Evolutionary conservation across 2,329 filamentous ascomycete species (phyloP).

Genomic region (Cladosporium sphaerospermum): DNA sequence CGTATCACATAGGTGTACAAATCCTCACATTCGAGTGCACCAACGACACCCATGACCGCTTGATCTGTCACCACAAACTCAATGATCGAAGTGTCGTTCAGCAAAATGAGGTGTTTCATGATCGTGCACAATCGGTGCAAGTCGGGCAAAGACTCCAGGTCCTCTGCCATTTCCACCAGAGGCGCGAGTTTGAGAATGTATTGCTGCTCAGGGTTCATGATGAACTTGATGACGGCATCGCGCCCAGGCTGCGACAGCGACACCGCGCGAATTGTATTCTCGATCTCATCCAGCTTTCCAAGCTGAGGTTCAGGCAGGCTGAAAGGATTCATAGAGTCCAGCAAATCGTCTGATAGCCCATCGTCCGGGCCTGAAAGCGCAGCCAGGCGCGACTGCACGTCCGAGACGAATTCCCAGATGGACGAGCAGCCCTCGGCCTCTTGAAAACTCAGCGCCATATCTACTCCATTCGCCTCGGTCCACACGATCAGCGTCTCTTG

Average conservation of each 20-base stretch:
- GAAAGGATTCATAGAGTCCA: slow-evolving; percentile 66
- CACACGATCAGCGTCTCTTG: slow-evolving; percentile 98
- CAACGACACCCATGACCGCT: slow-evolving; percentile 84
- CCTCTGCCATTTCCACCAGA: slow-evolving; percentile 80
- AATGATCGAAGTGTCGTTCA: slow-evolving; percentile 93
- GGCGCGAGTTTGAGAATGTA: slow-evolving; percentile 85
- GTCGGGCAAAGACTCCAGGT: slow-evolving; percentile 79
- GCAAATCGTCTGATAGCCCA: slow-evolving; percentile 77
- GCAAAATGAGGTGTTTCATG: slow-evolving; percentile 89
- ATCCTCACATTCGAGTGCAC: slow-evolving; percentile 71
- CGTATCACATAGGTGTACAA: background rate
- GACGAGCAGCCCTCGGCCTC: slow-evolving; percentile 88
- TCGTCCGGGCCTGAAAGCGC: slow-evolving; percentile 57
- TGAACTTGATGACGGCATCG: slow-evolving; percentile 80
- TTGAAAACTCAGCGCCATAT: slow-evolving; percentile 98
- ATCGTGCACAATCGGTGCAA: slow-evolving; percentile 93
- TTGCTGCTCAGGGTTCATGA: slow-evolving; percentile 63
- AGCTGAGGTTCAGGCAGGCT: slow-evolving; percentile 73
- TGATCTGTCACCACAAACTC: slow-evolving; percentile 89
- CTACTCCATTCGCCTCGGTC: slow-evolving; percentile 84
- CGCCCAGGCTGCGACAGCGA: slow-evolving; percentile 69
- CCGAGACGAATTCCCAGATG: slow-evolving; percentile 93
- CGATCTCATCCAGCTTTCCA: slow-evolving; percentile 76
- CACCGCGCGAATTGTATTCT: slow-evolving; percentile 73
- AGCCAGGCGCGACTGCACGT: slow-evolving; percentile 70